phyloP scores from a whole-genome alignment of 169 alveolate genomes.

The Eimeria acervulina region DNA sequence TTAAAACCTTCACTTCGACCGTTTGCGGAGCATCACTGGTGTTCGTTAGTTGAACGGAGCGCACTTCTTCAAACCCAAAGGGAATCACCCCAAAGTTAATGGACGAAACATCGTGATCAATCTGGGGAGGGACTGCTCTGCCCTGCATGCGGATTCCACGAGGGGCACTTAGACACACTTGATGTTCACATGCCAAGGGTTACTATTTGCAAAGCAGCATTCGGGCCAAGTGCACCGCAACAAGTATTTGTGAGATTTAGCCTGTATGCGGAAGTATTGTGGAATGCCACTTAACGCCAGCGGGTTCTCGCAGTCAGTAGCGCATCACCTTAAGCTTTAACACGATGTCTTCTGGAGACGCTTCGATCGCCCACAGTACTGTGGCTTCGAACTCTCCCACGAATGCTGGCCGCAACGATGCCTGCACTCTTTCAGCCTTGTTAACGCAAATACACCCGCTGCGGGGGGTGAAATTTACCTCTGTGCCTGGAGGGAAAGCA shows the following conservation, averaged over 20 bases:
- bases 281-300: not conserved
- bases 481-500: slow-evolving; percentile 91
- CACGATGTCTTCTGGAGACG: slow-evolving; percentile 86
- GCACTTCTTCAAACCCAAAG: slow-evolving; percentile 93
- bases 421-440: slow-evolving; percentile 90
- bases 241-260: not conserved
- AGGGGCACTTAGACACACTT: not conserved
- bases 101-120: slow-evolving; percentile 93
- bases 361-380: slow-evolving; percentile 93
- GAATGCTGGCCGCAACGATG: slow-evolving; percentile 91
- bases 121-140: slow-evolving; percentile 96
- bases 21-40: slow-evolving; percentile 91
- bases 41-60: slow-evolving; percentile 92
- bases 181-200: not conserved
- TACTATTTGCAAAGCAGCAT: not conserved
- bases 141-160: slow-evolving; percentile 88
- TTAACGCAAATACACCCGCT: slow-evolving; percentile 93
- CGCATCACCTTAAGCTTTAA: slow-evolving; percentile 59
- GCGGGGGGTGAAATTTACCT: slow-evolving; percentile 90
- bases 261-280: not conserved
- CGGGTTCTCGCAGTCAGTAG: not conserved
- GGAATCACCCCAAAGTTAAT: slow-evolving; percentile 95
- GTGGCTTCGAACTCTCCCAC: slow-evolving; percentile 97
- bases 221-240: too few relatives aligned
- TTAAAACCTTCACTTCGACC: slow-evolving; percentile 37